phyloP scores from a whole-genome alignment of 1,139 yeast genomes.

The Sugiyamaella sp. region DNA sequence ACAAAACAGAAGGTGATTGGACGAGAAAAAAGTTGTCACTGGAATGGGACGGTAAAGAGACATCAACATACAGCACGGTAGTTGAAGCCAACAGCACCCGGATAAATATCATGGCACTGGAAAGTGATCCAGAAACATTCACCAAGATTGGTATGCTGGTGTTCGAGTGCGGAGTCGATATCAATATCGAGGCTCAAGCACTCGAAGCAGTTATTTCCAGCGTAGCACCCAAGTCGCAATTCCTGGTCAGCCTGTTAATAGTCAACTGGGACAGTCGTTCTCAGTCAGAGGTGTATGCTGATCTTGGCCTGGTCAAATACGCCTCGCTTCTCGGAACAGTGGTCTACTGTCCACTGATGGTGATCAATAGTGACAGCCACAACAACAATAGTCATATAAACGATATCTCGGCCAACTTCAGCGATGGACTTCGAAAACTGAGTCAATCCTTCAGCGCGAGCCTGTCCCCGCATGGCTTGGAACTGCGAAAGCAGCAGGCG shows the following conservation, averaged over 20 bases:
- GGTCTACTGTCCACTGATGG: slow-evolving; percentile 11
- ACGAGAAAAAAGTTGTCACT: slow-evolving; percentile 36
- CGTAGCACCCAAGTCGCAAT: slow-evolving; percentile 22
- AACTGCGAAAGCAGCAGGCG: slow-evolving; percentile 15
- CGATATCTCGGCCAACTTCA: slow-evolving; percentile 15
- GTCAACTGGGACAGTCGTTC: slow-evolving; percentile 23
- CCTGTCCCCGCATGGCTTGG: slow-evolving; percentile 12
- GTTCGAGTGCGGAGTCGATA: slow-evolving; percentile 36
- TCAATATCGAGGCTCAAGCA: slow-evolving; percentile 25
- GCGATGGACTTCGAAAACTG: slow-evolving; percentile 13
- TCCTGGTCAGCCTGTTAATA: slow-evolving; percentile 25
- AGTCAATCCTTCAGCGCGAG: slow-evolving; percentile 17
- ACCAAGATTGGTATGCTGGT: slow-evolving; percentile 34
- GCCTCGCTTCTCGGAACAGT: not conserved
- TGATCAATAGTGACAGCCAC: not conserved
- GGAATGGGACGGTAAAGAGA: slow-evolving; percentile 28
- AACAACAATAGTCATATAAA: too few species aligned
- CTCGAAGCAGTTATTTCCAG: slow-evolving; percentile 27
- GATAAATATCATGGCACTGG: slow-evolving; percentile 31
- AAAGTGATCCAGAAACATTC: slow-evolving; percentile 29
- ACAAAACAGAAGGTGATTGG: slow-evolving; percentile 39
- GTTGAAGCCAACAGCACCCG: slow-evolving; percentile 21
- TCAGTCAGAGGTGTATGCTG: slow-evolving; percentile 11
- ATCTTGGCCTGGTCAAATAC: slow-evolving; percentile 2
- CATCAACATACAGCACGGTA: slow-evolving; percentile 14